Base-by-base conservation (phyloP, 352 stramenopile genomes). In the Phytophthora litchii region DNA sequence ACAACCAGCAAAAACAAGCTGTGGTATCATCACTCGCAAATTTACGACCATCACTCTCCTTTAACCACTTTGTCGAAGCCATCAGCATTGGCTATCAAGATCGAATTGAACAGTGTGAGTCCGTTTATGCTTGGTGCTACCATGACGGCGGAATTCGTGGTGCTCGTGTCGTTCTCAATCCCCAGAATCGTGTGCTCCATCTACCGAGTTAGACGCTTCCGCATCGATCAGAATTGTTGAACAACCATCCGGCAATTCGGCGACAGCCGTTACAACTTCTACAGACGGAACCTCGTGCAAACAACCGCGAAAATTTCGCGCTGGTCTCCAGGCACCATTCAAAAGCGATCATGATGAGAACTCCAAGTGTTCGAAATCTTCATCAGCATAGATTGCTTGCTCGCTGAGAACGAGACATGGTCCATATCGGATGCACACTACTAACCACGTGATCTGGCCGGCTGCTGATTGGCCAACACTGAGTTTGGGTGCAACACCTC, bases 81-180 rank as follows among this genome's bases (percentile, higher is more conserved):
- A n/a, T n/a, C n/a, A n/a, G n/a, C n/a, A n/a, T n/a, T 89, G 77
- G 79, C 79, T 36, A 89, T 89, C 66, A 86, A 89, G 65, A 89
- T 87, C 50, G 79, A 89, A 49, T 65, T 89, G 48, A 86, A 89
- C 50, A 84, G 77, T 32, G 80, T 86, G 37, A 77, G 80, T 11
- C 78, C 75, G 6, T 89, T 89, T 45, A 89, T 89, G 80, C 67
- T 89, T 2, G 80, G 80, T 10, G 69, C 78, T 20, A 88, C 78
- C 9, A 89, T 89, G 80, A 79, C 64, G 4, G 75, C 80, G 23
- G 80, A 89, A 54, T 89, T 89, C 35, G 64, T 89, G 19, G 80
- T 89, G 43, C 62, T 89, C 17, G 44, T 89, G 4, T 85, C 75
- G 3, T 89, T 89, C 51, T 89, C 79, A 3, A 49, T 89, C 19